Evolutionary conservation across 495 filamentous ascomycete species (phyloP), one percentile per base, ranked within the genome.

Genomic region (Evernia prunastri): DNA sequence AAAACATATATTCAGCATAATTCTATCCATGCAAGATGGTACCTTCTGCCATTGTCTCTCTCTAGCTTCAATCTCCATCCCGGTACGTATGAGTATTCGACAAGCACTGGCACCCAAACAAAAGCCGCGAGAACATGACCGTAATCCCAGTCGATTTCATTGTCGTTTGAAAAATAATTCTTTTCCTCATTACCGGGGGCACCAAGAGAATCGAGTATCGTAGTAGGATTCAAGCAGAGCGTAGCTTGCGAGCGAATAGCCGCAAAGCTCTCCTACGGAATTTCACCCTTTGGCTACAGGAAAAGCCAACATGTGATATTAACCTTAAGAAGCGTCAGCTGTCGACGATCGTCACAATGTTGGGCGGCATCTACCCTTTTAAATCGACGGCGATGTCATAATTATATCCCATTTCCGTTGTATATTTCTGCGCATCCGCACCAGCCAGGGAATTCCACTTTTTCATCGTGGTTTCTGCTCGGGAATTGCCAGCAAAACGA

Each of bases 21-120:
- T n/a, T n/a, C n/a, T n/a, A n/a, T n/a, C n/a, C n/a, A n/a, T 43
- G 42, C 20, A 7, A n/a, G 18, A 40, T 35, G 15, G 33, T 39
- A 40, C 20, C 58, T 57, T 63, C 56, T 29, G 61, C 40, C 36
- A 42, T 51, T 17, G 31, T 15, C n/a, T 23, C n/a, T 23, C 61
- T 23, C 36, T 58, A 40, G 56, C 56, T 23, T 25, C 61, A 43
- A 17, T 42, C 23, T 23, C 58, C 27, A 47, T 6, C 58, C 58
- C 27, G 47, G 29, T 17, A 31, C 40, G 20, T 60, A 60, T 17
- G 13, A 47, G 12, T 60, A 60, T 23, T 47, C 58, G n/a, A 60
- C 58, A 40, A 49, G 8, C 42, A 60, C 42, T 35, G 59, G 40
- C 42, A 60, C 59, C 42, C 40, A 49, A 23, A 49, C 59, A 45